Evolutionary conservation across 345 rosid species (phyloP).

Genomic region (Populus nigra): DNA sequence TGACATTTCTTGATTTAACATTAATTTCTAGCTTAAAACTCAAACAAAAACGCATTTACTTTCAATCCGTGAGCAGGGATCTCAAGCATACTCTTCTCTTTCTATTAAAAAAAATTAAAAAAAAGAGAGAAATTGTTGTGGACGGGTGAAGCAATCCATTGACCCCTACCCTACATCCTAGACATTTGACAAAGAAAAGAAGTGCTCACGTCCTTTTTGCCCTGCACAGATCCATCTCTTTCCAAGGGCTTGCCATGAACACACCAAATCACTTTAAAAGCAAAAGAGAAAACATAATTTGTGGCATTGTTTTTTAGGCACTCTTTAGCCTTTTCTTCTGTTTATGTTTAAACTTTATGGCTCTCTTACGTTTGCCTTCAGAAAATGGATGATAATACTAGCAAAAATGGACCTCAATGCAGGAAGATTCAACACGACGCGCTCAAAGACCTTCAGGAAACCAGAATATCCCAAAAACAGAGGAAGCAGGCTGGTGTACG

Average conservation of each 20-base stretch:
- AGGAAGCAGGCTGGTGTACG: too few species aligned
- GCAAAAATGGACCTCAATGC: background rate
- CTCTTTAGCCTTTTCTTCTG: background rate
- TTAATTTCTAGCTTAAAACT: too few species aligned
- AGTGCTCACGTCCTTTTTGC: background rate
- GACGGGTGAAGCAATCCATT: background rate
- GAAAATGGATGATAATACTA: background rate
- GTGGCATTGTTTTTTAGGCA: too few species aligned
- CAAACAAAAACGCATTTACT: too few species aligned
- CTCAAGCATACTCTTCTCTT: too few species aligned
- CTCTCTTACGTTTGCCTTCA: background rate
- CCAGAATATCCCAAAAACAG: background rate
- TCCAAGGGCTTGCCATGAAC: background rate
- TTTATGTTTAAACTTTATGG: background rate
- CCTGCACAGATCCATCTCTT: background rate
- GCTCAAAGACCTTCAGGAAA: background rate
- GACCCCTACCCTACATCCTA: too few species aligned
- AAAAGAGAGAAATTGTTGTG: too few species aligned
- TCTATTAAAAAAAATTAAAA: too few species aligned
- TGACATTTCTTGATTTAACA: too few species aligned
- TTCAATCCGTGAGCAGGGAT: too few species aligned
- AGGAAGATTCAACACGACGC: background rate
- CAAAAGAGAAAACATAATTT: too few species aligned
- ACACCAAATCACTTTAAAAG: background rate
- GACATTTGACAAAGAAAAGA: too few species aligned